A percentile compares a stretch with the other conserved stretches of the same genome.
Conservation (phyloP, 2,329 filamentous ascomycete genomes). For the Didymella pomorum region DNA sequence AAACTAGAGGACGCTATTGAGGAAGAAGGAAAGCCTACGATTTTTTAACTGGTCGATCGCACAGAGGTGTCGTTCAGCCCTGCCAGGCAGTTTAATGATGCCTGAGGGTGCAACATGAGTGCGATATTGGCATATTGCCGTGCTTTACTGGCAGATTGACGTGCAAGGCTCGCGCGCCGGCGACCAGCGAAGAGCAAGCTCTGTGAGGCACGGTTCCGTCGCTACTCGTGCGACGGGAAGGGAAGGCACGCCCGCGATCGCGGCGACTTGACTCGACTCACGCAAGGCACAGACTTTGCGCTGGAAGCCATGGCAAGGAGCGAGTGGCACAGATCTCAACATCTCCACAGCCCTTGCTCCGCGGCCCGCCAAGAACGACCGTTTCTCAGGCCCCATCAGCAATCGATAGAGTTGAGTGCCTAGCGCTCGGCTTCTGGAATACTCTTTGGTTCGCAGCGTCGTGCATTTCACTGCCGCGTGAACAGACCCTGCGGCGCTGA, state of each 20-base stretch:
- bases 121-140: neutral
- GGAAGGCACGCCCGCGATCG: neutral
- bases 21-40: neutral
- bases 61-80: conserved; percentile 12
- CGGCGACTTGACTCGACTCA: neutral
- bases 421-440: conserved; percentile 7
- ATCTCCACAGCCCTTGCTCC: conserved; percentile 4
- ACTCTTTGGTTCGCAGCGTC: neutral
- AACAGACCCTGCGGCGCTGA: conserved; percentile 2
- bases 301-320: conserved; percentile 12
- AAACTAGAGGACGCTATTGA: neutral
- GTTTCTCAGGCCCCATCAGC: conserved; percentile 1
- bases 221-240: neutral
- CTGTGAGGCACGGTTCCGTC: neutral
- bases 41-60: conserved; percentile 1
- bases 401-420: conserved; percentile 9
- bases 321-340: conserved; percentile 9
- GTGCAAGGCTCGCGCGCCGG: neutral
- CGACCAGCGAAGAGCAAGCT: neutral
- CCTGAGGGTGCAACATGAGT: conserved; percentile 1
- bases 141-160: conserved; percentile 12
- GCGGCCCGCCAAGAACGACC: conserved; percentile 7
- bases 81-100: conserved; percentile 3
- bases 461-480: neutral
- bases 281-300: conserved; percentile 9